Evolutionary conservation across 2,329 filamentous ascomycete genomes (phyloP), one percentile per base, ranked within the genome.

Genomic region (Anthostomella pinea): DNA sequence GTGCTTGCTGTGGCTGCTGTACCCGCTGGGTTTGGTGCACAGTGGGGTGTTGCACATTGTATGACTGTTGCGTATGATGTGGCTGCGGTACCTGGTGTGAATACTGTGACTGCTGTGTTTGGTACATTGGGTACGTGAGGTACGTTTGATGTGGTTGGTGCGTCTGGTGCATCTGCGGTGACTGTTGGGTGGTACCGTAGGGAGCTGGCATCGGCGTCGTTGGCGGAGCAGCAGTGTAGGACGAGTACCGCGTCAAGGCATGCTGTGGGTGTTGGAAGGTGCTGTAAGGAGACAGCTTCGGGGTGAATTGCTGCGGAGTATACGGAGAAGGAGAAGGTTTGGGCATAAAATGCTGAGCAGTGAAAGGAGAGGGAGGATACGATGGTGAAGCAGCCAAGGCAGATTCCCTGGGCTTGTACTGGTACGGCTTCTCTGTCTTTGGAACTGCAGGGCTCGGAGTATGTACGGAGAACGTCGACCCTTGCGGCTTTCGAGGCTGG

Each of bases 271-370:
- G 27, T 20, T 31, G 29, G 17, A 18, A 31, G 19, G 36, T 29
- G 29, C 17, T 38, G 37, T 31, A 18, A 13, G 25, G 16, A 24
- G 43, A 26, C 16, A 21, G 13, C 17, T 38, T 45, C 14, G 48
- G 48, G 39, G 41, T 30, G 17, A 53, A 54, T 18, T 55, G 54
- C 11, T 51, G 52, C n/a, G 40, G 5, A 6, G 46, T 50, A 35
- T 51, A 54, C 18, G 42, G 46, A 29, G 46, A 34, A 17, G 42
- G 46, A 29, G 46, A 34, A 36, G 49, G 37, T 33, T 49, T 59
- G 11, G 59, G 57, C 9, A 51, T 43, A 34, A 67, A 66, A 28
- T 60, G 59, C 15, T 67, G 65, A 4, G 57, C 41, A 7, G 60
- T 59, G 30, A 62, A 67, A 10, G 53, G 48, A 21, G 54, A 44